A percentile compares a stretch with the other conserved stretches of the same genome.
Evolutionary conservation across 768 basidiomycete genomes (phyloP).

Genomic region (Boletus patriciae): DNA sequence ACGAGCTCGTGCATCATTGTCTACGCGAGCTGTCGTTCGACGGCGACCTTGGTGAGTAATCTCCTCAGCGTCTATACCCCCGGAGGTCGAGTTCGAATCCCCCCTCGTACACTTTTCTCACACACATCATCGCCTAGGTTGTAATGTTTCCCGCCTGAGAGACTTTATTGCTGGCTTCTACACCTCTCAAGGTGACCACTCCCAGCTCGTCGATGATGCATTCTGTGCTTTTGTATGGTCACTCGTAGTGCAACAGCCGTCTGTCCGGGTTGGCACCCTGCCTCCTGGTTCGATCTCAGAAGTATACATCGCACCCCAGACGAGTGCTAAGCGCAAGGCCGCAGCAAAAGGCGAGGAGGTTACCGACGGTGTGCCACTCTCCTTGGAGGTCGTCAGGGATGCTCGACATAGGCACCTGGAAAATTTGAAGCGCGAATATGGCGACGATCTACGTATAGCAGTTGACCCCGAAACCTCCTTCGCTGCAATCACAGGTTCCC

Average conservation of each 20-base stretch:
- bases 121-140: slow-evolving; percentile 49
- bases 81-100: slow-evolving; percentile 47
- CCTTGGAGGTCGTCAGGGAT: slow-evolving; percentile 55
- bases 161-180: slow-evolving; percentile 74
- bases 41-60: slow-evolving; percentile 78
- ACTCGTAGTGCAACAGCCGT: slow-evolving; percentile 70
- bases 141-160: slow-evolving; percentile 65
- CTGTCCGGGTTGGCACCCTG: slow-evolving; percentile 70
- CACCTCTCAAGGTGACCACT: slow-evolving; percentile 34
- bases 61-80: background rate
- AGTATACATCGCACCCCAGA: slow-evolving; percentile 78
- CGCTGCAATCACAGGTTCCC: slow-evolving; percentile 80
- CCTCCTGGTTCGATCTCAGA: slow-evolving; percentile 60
- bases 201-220: slow-evolving; percentile 68
- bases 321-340: slow-evolving; percentile 63
- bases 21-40: slow-evolving; percentile 87
- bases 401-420: slow-evolving; percentile 55
- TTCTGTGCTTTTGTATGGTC: slow-evolving; percentile 85
- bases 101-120: slow-evolving; percentile 28
- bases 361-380: slow-evolving; percentile 42
- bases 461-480: slow-evolving; percentile 74
- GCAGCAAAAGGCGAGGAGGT: slow-evolving; percentile 54
- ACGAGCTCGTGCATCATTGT: slow-evolving; percentile 82
- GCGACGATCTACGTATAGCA: slow-evolving; percentile 67
- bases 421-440: slow-evolving; percentile 56